Base-by-base conservation (phyloP, 768 basidiomycete species). In the Amanita brunnescens region DNA sequence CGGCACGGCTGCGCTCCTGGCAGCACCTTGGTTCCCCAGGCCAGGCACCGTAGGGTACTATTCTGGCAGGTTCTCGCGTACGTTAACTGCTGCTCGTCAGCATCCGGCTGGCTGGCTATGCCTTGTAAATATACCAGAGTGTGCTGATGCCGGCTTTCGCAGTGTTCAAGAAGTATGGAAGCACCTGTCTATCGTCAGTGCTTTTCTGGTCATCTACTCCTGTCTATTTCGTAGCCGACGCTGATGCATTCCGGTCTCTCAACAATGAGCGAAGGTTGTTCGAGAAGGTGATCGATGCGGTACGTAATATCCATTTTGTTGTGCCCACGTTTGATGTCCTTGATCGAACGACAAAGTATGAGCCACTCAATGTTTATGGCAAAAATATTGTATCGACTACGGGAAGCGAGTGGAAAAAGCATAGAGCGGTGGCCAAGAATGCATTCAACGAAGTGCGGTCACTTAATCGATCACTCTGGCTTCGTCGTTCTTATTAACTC, bases 381-480 rank as follows among this genome's bases (percentile, higher is more conserved):
- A 53, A 51, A 18, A 78, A 74, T 56, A 49, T 80, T 2, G 57
- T 78, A 21, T 67, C 70, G 4, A 57, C 60, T 0, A 75, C 75
- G 45, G 73, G 69, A 5, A 47, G 67, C 0, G 68, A 72, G n/a
- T 79, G 77, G 76, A 72, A 72, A 45, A 64, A 73, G 2, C 76
- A 77, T 54, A 66, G 74, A 38, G 61, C 58, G 8, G 64, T 75
- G 0, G 63, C 74, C 18, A 76, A 72, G 48, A 69, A 73, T 8
- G 77, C 77, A 0, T 79, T 79, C 60, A 76, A 69, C 41, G 77
- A 78, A 62, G 77, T 64, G 49, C 43, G 60, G 42, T 13, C 16
- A 35, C 3, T 47, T 35, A 10, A 14, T 42, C 18, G 18, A 13
- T n/a, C n/a, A n/a, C n/a, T n/a, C n/a, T 35, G n/a, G n/a, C 34